Evolutionary conservation across 768 basidiomycete species (phyloP), one percentile per base, ranked within the genome.

Genomic region (Punctularia strigosozonata): DNA sequence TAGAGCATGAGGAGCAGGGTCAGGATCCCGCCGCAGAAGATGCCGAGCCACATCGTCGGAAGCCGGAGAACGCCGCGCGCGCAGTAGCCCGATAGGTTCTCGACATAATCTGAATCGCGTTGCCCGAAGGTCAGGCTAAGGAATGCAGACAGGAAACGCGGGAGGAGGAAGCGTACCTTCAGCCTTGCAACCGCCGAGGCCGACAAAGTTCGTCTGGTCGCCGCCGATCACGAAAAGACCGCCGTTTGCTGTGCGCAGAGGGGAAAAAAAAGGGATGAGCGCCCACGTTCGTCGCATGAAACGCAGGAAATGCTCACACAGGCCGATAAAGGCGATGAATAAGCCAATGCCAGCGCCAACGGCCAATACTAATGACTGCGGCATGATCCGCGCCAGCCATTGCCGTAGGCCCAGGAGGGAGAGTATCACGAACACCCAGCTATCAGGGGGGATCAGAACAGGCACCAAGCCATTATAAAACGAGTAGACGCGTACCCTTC

Each of bases 341-440:
- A 91, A 57, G 43, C 88, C 88, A 50, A 91, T 89, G 42, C 87
- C 88, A 25, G 83, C 75, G 31, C 87, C 88, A 8, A 88, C 83
- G 2, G 87, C 80, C 40, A 88, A 69, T 4, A 88, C 77, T 20
- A 91, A 69, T 3, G 87, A 89, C 46, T 84, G 81, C 1, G 88
- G 88, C 75, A 91, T 89, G 40, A 87, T 73, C 13, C 88, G 75
- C 12, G 80, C 84, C 4, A 91, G 69, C 88, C 86, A 91, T 62
- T 89, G 86, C 36, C 88, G 84, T 38, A 91, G 67, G 43, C 88
- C 88, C 22, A 90, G 62, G 17, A 91, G 55, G 0, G 86, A 87
- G 12, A 91, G 63, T 50, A 80, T 46, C 45, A 89, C 70, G 65
- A 91, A 90, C 8, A 90, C 57, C 81, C 86, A 84, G 21, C 85